Conservation (phyloP, 768 basidiomycete species). For the Trametes coccinea region DNA sequence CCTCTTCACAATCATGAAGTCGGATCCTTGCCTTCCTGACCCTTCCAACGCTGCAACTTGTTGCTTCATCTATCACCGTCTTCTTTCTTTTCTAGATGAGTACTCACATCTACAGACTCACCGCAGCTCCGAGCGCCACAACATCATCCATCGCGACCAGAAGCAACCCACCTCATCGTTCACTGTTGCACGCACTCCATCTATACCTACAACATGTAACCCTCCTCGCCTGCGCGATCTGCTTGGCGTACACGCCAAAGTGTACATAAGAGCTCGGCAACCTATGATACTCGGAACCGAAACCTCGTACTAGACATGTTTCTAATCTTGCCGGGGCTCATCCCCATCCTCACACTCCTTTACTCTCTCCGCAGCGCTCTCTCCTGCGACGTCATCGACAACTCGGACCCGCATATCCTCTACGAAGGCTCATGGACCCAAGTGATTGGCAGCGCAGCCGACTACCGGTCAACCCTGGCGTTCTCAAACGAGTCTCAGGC, state of each 20-base stretch:
- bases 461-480: neutral
- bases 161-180: neutral
- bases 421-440: neutral
- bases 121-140: neutral
- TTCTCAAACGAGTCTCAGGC: neutral
- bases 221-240: too few species aligned
- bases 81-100: too few species aligned
- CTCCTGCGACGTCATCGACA: neutral
- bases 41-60: too few species aligned
- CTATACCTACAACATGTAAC: neutral
- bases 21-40: too few species aligned
- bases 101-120: too few species aligned
- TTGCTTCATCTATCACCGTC: too few species aligned
- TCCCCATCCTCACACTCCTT: slow-evolving; percentile 3
- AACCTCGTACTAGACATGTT: neutral
- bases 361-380: neutral
- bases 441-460: neutral
- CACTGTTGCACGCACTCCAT: too few species aligned
- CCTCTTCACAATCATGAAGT: too few species aligned
- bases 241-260: too few species aligned
- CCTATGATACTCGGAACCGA: neutral
- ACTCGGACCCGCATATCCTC: neutral
- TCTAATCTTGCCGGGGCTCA: neutral
- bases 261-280: neutral
- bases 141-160: neutral